These are phyloP conservation scores for Globisporangium nagaii DNA, from an alignment of 352 stramenopile genomes.

Conservation along the genomic window DNA sequence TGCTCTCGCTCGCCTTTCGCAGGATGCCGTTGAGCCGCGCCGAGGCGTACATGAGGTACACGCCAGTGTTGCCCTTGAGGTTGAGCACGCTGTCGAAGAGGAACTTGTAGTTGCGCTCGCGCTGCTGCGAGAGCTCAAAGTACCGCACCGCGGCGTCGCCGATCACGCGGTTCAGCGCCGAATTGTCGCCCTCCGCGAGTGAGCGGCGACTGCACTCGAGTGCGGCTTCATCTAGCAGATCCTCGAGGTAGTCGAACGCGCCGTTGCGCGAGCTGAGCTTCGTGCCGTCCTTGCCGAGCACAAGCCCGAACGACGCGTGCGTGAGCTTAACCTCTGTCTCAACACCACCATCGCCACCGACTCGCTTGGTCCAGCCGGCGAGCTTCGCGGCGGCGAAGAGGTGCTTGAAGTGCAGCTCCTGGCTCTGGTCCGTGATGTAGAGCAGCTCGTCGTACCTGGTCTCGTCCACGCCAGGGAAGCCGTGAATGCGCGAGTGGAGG, in stretches of 20 bases:
- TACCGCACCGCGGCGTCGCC: constrained; percentile 77
- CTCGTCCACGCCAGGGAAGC: constrained; percentile 55
- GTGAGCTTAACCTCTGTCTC: constrained; percentile 44
- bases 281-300: constrained; percentile 69
- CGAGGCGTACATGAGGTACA: constrained; percentile 81
- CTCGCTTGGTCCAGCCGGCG: constrained; percentile 37
- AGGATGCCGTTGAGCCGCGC: constrained; percentile 71
- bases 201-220: constrained; percentile 60
- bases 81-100: constrained; percentile 76
- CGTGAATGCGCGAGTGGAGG: constrained; percentile 67
- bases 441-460: constrained; percentile 74
- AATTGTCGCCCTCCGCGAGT: constrained; percentile 26
- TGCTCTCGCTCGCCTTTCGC: constrained; percentile 41
- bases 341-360: constrained; percentile 1
- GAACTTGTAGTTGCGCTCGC: constrained; percentile 85
- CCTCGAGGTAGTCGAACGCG: constrained; percentile 71
- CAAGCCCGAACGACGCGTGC: constrained; percentile 72
- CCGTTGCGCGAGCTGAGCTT: constrained; percentile 83
- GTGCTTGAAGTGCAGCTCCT: constrained; percentile 77
- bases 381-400: constrained; percentile 57
- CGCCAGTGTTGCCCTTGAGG: constrained; percentile 78
- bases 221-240: constrained; percentile 60
- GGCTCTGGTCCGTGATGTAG: constrained; percentile 79
- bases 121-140: constrained; percentile 81
- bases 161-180: constrained; percentile 42